Conservation (phyloP, 2,329 filamentous ascomycete genomes). For the Penicillium expansum region DNA sequence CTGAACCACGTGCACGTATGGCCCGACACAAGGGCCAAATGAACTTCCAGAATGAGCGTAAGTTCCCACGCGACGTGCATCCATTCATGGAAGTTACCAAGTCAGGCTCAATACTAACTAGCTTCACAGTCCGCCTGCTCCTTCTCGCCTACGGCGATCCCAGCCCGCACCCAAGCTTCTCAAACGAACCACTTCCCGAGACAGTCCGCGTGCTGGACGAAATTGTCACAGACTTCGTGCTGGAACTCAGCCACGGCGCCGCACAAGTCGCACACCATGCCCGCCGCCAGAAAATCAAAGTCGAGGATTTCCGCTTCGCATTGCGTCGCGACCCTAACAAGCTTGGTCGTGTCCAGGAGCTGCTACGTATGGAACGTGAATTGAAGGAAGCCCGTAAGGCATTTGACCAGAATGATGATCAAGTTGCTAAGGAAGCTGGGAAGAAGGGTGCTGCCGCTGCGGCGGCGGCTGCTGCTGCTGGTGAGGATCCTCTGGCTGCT, state of each 20-base stretch:
- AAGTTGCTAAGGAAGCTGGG: constrained; percentile 40
- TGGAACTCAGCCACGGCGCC: constrained; percentile 87
- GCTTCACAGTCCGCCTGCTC: constrained; percentile 40
- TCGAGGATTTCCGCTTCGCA: constrained; percentile 96
- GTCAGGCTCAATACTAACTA: neutral
- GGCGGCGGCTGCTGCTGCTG: constrained; percentile 25
- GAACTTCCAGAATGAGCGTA: constrained; percentile 56
- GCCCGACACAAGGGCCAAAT: constrained; percentile 79
- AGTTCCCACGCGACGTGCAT: constrained; percentile 59
- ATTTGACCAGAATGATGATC: constrained; percentile 46
- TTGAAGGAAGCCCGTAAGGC: constrained; percentile 77
- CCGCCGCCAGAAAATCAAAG: constrained; percentile 93
- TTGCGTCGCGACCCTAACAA: constrained; percentile 81
- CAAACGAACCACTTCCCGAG: constrained; percentile 71
- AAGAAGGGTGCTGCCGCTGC: constrained; percentile 30
- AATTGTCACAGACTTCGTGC: constrained; percentile 94
- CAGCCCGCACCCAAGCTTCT: constrained; percentile 60
- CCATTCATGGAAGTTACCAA: neutral
- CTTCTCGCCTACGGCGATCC: constrained; percentile 48
- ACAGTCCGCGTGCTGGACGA: constrained; percentile 88
- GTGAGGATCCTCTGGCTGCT: constrained; percentile 30
- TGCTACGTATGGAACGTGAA: constrained; percentile 82
- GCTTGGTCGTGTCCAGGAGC: constrained; percentile 83
- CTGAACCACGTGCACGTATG: constrained; percentile 74
- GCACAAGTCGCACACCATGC: constrained; percentile 81